Evolutionary conservation across 306 rosid species (phyloP), one percentile per base, ranked within the genome.

Genomic region (Neltuma alba): DNA sequence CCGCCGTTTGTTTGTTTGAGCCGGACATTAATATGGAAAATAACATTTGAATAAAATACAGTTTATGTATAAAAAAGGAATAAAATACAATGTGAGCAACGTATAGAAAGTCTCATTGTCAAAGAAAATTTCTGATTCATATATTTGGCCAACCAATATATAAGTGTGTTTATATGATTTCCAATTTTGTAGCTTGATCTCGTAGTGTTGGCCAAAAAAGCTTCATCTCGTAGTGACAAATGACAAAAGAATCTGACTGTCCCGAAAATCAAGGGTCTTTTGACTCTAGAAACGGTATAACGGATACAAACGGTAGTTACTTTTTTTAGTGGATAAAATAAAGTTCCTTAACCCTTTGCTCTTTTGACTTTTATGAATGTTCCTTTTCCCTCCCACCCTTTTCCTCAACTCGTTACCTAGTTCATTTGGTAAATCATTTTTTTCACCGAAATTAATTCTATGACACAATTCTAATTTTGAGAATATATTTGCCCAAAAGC

Each of bases 241-340:
- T 48, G 82, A 44, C 75, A 52, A 85, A 83, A 74, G 34, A 65
- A 18, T 52, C 82, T 37, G 81, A 86, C 88, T 75, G 83, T 75
- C 23, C 74, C 62, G 84, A 76, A 76, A 58, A 65, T 83, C 48
- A 45, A 16, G 83, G 83, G 65, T n/a, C 65, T n/a, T n/a, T n/a
- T n/a, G n/a, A n/a, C n/a, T n/a, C n/a, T n/a, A n/a, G n/a, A n/a
- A n/a, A n/a, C n/a, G n/a, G n/a, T n/a, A n/a, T n/a, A n/a, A n/a
- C n/a, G n/a, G n/a, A n/a, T n/a, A n/a, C n/a, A n/a, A n/a, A n/a
- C 21, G n/a, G 21, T 47, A 16, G 41, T 14, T 54, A 5, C 63
- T 23, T 73, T 83, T 79, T 44, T 31, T 79, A 72, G 80, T 80
- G 87, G 81, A 50, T 80, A n/a, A n/a, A 41, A 79, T 80, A 58